phyloP scores from a whole-genome alignment of 2,329 filamentous ascomycete species.

The Emergomyces africanus region DNA sequence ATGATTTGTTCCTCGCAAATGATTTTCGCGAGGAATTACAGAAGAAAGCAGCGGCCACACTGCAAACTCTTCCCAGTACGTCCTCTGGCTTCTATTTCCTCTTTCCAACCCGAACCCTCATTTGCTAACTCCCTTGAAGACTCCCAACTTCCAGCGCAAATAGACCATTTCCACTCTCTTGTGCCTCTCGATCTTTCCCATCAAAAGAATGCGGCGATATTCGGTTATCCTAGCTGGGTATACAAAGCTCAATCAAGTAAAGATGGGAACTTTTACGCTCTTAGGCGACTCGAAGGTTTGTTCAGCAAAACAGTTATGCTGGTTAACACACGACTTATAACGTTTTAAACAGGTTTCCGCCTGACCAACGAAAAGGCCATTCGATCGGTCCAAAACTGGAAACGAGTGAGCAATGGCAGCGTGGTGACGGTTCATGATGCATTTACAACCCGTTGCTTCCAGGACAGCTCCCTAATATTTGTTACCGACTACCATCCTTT shows the following conservation, averaged over 20 bases:
- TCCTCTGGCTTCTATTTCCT: slow-evolving; percentile 5
- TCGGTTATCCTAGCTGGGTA: slow-evolving; percentile 84
- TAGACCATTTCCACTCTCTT: slow-evolving; percentile 86
- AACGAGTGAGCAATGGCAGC: slow-evolving; percentile 64
- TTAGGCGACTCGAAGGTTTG: slow-evolving; percentile 70
- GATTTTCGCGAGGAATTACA: slow-evolving; percentile 78
- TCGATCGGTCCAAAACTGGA: slow-evolving; percentile 76
- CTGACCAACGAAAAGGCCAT: slow-evolving; percentile 84
- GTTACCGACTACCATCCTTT: slow-evolving; percentile 88
- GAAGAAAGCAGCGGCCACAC: slow-evolving; percentile 71
- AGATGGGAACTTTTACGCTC: slow-evolving; percentile 75
- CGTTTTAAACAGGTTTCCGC: slow-evolving; percentile 50
- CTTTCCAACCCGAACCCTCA: too few relatives aligned
- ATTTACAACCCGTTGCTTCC: slow-evolving; percentile 86
- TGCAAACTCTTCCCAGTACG: slow-evolving; percentile 70
- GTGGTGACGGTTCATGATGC: slow-evolving; percentile 82
- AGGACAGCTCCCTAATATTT: slow-evolving; percentile 87
- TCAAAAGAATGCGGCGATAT: slow-evolving; percentile 63
- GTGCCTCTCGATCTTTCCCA: slow-evolving; percentile 76
- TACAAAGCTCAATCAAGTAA: slow-evolving; percentile 89
- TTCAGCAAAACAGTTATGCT: neutral
- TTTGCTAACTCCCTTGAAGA: slow-evolving; percentile 25
- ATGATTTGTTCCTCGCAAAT: slow-evolving; percentile 87
- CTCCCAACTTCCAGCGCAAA: slow-evolving; percentile 56
- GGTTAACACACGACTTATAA: slow-evolving; percentile 1